A percentile compares a stretch with the other conserved stretches of the same genome.
Evolutionary conservation across 2,329 filamentous ascomycete species (phyloP).

Genomic region (Purpureocillium lavendulum): DNA sequence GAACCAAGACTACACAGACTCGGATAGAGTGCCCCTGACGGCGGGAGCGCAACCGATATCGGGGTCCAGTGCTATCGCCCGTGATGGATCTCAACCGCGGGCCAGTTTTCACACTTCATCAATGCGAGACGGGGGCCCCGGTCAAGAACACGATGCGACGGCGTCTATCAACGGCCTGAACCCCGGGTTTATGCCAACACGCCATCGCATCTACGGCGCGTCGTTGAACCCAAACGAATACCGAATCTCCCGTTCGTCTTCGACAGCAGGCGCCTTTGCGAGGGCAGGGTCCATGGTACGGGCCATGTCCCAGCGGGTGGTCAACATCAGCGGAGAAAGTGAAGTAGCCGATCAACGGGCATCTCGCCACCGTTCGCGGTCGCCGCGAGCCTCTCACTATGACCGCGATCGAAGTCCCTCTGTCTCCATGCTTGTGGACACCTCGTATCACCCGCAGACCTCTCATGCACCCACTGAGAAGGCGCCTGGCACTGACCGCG

Average conservation of each 20-base stretch:
- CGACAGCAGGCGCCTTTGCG: constrained; percentile 55
- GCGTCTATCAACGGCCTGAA: constrained; percentile 48
- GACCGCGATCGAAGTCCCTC: constrained; percentile 15
- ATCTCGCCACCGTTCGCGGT: constrained; percentile 51
- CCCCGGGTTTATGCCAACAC: constrained; percentile 40
- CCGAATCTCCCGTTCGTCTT: constrained; percentile 53
- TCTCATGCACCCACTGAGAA: constrained; percentile 39
- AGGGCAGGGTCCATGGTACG: constrained; percentile 69
- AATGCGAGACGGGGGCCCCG: constrained; percentile 47
- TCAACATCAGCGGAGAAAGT: constrained; percentile 91
- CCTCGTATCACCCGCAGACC: constrained; percentile 43
- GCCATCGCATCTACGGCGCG: constrained; percentile 48
- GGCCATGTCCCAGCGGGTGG: constrained; percentile 91
- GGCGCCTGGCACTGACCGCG: constrained; percentile 12
- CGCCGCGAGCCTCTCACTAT: constrained; percentile 35
- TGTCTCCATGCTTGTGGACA: constrained; percentile 32
- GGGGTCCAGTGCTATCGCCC: constrained; percentile 34
- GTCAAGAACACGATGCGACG: constrained; percentile 43
- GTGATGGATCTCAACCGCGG: constrained; percentile 31
- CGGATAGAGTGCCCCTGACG: constrained; percentile 51
- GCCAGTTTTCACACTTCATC: constrained; percentile 52
- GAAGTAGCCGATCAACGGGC: constrained; percentile 70
- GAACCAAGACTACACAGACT: constrained; percentile 37
- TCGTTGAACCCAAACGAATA: constrained; percentile 43
- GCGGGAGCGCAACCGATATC: constrained; percentile 47